Evolutionary conservation across 1,139 yeast species (phyloP).

Genomic region (Kodamaea sp.): DNA sequence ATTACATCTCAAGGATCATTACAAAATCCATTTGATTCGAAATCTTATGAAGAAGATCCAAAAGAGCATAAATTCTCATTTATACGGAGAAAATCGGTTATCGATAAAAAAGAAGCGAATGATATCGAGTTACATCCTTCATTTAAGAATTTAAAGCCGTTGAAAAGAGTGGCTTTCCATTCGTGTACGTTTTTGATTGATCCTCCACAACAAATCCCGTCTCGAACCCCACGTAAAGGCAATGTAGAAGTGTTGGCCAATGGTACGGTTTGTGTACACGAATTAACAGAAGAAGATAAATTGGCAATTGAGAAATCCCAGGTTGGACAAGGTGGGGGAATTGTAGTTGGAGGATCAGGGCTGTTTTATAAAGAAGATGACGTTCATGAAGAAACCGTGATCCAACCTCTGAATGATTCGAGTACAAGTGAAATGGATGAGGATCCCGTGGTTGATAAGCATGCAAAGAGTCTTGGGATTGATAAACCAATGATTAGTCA

Average conservation of each 20-base stretch:
- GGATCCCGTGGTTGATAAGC: slow-evolving; percentile 40
- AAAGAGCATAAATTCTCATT: slow-evolving; percentile 6
- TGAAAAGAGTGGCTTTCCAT: slow-evolving; percentile 71
- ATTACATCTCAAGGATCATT: too few species aligned
- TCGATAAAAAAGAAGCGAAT: not conserved
- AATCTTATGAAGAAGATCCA: not conserved
- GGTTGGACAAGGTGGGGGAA: slow-evolving; percentile 60
- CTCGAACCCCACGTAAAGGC: slow-evolving; percentile 62
- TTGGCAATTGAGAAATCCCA: slow-evolving; percentile 38
- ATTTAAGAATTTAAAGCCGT: slow-evolving; percentile 29
- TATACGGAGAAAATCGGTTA: slow-evolving; percentile 2
- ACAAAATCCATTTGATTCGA: slow-evolving; percentile 4
- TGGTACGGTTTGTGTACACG: slow-evolving; percentile 60
- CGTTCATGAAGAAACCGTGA: slow-evolving; percentile 8
- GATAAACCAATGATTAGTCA: slow-evolving; percentile 48
- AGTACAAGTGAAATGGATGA: slow-evolving; percentile 18
- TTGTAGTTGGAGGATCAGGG: slow-evolving; percentile 78
- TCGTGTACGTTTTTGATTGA: slow-evolving; percentile 67
- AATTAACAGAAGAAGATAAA: slow-evolving; percentile 60
- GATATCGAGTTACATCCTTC: slow-evolving; percentile 11
- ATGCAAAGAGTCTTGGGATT: slow-evolving; percentile 41
- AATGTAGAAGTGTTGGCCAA: slow-evolving; percentile 63
- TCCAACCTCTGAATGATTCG: not conserved
- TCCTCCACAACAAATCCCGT: slow-evolving; percentile 70
- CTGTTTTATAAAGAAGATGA: slow-evolving; percentile 36